phyloP scores from a whole-genome alignment of 192 early-diverging fungal genomes.

The Backusella westeae region DNA sequence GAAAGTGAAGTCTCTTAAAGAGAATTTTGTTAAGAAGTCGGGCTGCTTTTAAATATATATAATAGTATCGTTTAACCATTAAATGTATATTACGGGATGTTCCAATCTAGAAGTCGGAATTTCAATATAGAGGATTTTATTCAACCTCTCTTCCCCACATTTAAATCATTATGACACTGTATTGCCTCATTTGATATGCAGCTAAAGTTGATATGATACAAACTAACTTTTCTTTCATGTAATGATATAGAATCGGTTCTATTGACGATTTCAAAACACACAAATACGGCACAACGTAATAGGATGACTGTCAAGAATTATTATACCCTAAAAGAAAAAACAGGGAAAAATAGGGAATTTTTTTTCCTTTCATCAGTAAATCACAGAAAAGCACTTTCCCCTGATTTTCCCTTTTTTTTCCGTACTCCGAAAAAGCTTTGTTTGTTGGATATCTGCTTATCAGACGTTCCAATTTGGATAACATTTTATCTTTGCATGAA shows the following conservation, averaged over 20 bases:
- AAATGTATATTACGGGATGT: background rate
- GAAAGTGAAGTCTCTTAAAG: background rate
- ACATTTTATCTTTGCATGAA: background rate
- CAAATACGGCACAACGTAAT: background rate
- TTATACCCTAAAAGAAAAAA: background rate
- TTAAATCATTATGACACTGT: background rate
- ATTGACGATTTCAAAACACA: background rate
- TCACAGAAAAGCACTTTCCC: background rate
- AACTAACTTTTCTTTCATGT: background rate
- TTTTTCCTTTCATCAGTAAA: background rate
- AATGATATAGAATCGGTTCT: background rate
- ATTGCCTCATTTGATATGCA: conserved; percentile 1
- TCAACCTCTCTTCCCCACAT: background rate
- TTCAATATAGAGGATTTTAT: background rate
- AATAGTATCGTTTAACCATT: background rate
- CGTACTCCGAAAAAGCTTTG: background rate
- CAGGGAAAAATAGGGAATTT: background rate
- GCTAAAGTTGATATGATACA: background rate
- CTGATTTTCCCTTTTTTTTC: conserved; percentile 1
- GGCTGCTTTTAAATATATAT: background rate
- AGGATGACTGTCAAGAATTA: background rate
- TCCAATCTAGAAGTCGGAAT: background rate
- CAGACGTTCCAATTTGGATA: background rate
- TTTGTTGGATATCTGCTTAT: background rate
- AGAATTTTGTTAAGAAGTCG: background rate